Evolutionary conservation across 2,329 filamentous ascomycete genomes (phyloP), one percentile per base, ranked within the genome.

Genomic region (Tolypocladium capitatum): DNA sequence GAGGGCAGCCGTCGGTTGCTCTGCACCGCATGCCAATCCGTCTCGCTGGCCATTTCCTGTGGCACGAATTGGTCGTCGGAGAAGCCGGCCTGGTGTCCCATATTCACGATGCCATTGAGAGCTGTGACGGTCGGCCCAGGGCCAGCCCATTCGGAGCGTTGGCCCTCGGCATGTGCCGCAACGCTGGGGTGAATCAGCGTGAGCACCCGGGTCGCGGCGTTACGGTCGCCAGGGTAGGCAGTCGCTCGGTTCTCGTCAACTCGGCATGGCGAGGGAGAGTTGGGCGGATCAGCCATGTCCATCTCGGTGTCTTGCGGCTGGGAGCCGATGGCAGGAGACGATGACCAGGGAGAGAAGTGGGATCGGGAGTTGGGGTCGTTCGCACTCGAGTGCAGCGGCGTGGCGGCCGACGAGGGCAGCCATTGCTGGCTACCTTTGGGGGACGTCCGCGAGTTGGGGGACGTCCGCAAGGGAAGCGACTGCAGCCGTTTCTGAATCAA

Each of bases 121-220:
- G 47, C 56, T 49, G 51, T 61, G 59, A 49, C 66, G 56, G 46
- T 62, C 58, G 48, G 67, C 49, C 45, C 66, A 54, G 53, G 53
- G 20, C 60, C 55, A 45, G 60, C 55, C 59, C 62, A 61, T 54
- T 66, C 66, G 67, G 72, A 70, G 53, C 68, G 70, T 53, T 71
- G 71, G n/a, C 74, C 74, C 48, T 73, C 69, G 24, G 77, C 66
- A 56, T 80, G 75, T 2, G 70, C 69, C 1, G 74, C 72, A 56
- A 80, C 80, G 45, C 64, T 75, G 50, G 73, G 72, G 53, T 79
- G 72, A n/a, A 80, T 78, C 2, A 76, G 76, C 2, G 77, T 80
- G 2, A 76, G 76, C 61, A 80, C 72, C 43, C 76, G 74, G 49
- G 69, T 68, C 20, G 65, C 65, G 42, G 64, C 27, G 31, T 48